phyloP scores from a whole-genome alignment of 352 stramenopile species.

The Phytophthora idaei region DNA sequence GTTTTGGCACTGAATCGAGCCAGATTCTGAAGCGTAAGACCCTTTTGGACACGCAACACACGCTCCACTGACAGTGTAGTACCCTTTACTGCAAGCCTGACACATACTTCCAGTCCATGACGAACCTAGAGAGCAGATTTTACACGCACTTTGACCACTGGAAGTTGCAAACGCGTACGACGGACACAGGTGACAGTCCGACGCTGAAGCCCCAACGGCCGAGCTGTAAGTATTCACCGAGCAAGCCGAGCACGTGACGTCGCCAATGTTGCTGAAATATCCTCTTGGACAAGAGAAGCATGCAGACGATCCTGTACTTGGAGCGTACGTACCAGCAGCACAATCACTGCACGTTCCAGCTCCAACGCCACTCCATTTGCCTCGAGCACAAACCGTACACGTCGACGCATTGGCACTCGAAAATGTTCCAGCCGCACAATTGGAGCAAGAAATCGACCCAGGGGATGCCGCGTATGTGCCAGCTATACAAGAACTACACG shows the following conservation, averaged over 20 bases:
- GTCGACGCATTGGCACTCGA: slow-evolving; percentile 44
- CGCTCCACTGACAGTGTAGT: slow-evolving; percentile 40
- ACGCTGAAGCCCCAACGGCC: slow-evolving; percentile 21
- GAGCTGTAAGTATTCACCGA: slow-evolving; percentile 56
- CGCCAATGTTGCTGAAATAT: slow-evolving; percentile 58
- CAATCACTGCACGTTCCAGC: slow-evolving; percentile 48
- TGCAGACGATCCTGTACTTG: slow-evolving; percentile 36
- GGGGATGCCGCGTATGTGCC: slow-evolving; percentile 25
- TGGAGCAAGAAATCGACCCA: slow-evolving; percentile 30
- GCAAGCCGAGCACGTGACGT: slow-evolving; percentile 44
- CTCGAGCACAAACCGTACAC: slow-evolving; percentile 48
- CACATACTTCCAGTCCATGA: slow-evolving; percentile 33
- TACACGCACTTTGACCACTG: slow-evolving; percentile 39
- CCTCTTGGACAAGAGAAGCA: slow-evolving; percentile 65
- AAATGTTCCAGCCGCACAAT: slow-evolving; percentile 42
- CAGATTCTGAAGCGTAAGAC: slow-evolving; percentile 36
- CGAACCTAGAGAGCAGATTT: slow-evolving; percentile 36
- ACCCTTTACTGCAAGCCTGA: slow-evolving; percentile 42
- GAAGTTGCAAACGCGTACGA: slow-evolving; percentile 42
- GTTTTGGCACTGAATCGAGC: slow-evolving; percentile 28
- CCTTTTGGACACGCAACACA: slow-evolving; percentile 55
- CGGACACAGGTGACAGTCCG: slow-evolving; percentile 43
- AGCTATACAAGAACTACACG: slow-evolving; percentile 40
- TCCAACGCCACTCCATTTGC: slow-evolving; percentile 48
- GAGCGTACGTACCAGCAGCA: slow-evolving; percentile 50